Base-by-base conservation (phyloP, 2,329 filamentous ascomycete species). In the Neurospora sp. region DNA sequence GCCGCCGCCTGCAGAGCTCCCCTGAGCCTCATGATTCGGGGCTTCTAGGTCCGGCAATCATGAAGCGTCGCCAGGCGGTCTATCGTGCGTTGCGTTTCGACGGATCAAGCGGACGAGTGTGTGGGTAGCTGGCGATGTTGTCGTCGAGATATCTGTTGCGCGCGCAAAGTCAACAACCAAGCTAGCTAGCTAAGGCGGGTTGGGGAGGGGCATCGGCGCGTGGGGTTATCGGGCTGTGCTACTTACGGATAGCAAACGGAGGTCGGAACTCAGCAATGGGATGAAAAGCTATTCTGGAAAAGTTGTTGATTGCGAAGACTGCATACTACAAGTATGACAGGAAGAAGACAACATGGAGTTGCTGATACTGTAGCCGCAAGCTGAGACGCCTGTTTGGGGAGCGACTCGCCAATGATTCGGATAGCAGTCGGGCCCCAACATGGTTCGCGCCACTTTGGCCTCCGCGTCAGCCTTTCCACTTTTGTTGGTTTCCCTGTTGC, bases 11-110 rank as follows among this genome's bases (percentile, higher is more conserved):
- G 82, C 78, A 79, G 75, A 78, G 78, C 78, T 77, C 80, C 81
- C 80, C 81, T 79, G 77, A 82, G 81, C 84, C 83, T 87, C 86
- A 88, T 88, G 80, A 81, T 86, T 81, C 80, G 68, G 78, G 75
- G 73, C 71, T 76, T 69, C 73, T 71, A 73, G 74, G 70, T 72
- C 71, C 76, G 75, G 75, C 74, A 76, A 78, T 81, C 83, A 84
- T 85, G 78, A 85, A 85, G 78, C 71, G 68, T 7, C 28, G 28
- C 28, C 28, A 33, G 28, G 28, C 4, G 19, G 36, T 62, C 15
- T 62, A 62, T 62, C 15, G 28, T 36, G 52, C 3, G 38, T 4
- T 17, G 46, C 6, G 46, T 23, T 23, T 52, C 46, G 46, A 52
- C 46, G 13, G 19, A 15, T 28, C 19, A 52, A 52, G 46, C 23